Evolutionary conservation across 2,329 filamentous ascomycete species (phyloP), one percentile per base, ranked within the genome.

Genomic region (Tothia fuscella): DNA sequence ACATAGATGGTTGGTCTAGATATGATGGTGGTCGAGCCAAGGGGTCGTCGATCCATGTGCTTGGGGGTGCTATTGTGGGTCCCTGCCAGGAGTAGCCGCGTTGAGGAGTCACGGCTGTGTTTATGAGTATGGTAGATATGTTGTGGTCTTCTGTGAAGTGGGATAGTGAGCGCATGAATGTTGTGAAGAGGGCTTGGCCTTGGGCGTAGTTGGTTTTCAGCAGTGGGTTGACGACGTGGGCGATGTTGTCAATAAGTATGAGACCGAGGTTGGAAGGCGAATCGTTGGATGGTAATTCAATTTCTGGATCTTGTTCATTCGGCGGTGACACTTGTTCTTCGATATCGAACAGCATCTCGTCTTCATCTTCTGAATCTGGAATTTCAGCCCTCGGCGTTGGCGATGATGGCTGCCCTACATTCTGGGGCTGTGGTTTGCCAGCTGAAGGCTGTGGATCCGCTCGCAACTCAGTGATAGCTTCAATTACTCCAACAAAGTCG

Each of bases 401-500:
- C 14, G n/a, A 16, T 3, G 40, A 13, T 16, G 16, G 5, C 12
- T 3, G 3, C 10, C 25, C 17, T 16, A 5, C 25, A 10, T 30
- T 32, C 24, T 31, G 6, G 7, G 16, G 14, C n/a, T 29, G 5
- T 16, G 24, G 12, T n/a, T 26, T 42, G 9, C 6, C 32, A 37
- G 22, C 17, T 3, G 6, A 14, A 17, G 16, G 1, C 21, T 21
- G 13, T 13, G 5, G 43, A 2, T 41, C 54, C n/a, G 61, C 59
- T 21, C 57, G 50, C 26, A 71, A 46, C 50, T 72, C 68, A 0
- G 49, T 50, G 3, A 71, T 46, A 7, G 63, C 63, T 47, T 72
- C 68, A 7, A 57, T 53, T 20, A 71, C 47, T 0, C 69, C 69
- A 6, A 62, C 57, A 29, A 66, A 59, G 48, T 72, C 67, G 48